These are phyloP conservation scores for Sicyos edulis DNA, from an alignment of 306 rosid species.

Conservation along the genomic window DNA sequence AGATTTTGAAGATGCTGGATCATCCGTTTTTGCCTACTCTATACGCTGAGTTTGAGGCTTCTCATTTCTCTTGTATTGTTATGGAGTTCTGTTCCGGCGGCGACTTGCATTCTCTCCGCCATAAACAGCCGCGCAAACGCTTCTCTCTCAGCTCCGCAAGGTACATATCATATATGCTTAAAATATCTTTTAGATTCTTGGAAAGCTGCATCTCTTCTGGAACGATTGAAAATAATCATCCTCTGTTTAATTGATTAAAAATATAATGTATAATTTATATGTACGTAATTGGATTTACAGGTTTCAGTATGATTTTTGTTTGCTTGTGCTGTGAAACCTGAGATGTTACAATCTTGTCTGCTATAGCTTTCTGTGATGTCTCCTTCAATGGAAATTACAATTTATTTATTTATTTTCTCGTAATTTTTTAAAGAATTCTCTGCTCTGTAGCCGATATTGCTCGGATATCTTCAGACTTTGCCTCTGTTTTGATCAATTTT, in stretches of 20 bases:
- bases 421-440: background rate
- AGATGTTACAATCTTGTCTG: conserved; percentile 36
- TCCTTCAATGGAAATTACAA: conserved; percentile 20
- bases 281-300: background rate
- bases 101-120: conserved; percentile 80
- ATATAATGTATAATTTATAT: background rate
- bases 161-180: conserved; percentile 28
- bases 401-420: background rate
- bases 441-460: conserved; percentile 21
- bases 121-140: conserved; percentile 57
- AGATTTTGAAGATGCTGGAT: conserved; percentile 85
- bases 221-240: conserved; percentile 1
- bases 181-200: background rate
- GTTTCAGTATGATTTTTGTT: conserved; percentile 27
- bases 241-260: background rate
- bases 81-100: conserved; percentile 98
- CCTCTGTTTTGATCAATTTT: conserved; percentile 24
- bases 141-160: conserved; percentile 78
- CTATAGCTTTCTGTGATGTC: conserved; percentile 27
- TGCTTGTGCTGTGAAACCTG: conserved; percentile 23
- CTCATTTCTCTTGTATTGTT: conserved; percentile 87
- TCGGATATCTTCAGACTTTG: conserved; percentile 22
- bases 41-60: conserved; percentile 89
- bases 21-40: conserved; percentile 89
- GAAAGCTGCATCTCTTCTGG: conserved; percentile 10